Evolutionary conservation across 2,329 filamentous ascomycete genomes (phyloP), one percentile per base, ranked within the genome.

Genomic region (Epichloe gansuensis): DNA sequence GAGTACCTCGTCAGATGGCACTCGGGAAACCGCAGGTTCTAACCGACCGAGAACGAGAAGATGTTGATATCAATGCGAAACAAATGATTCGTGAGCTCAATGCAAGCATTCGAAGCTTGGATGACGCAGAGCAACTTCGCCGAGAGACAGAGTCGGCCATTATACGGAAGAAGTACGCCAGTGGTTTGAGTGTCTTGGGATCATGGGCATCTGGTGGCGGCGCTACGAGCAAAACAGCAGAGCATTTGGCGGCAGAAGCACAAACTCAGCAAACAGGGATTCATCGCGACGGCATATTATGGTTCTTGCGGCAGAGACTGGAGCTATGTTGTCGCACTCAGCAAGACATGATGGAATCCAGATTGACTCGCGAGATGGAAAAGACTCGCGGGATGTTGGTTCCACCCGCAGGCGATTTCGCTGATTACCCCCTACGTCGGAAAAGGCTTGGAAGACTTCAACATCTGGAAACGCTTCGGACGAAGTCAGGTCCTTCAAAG

Each of bases 271-370:
- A 80, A 42, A 69, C 86, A 6, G 82, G 78, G 49, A 77, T 80
- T 48, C 86, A 95, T 59, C 75, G 91, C 50, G 91, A 95, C 62
- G 85, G 85, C 57, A 82, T 98, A 46, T 71, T 97, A 11, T 91
- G 86, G 83, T 91, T 85, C 60, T 66, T 98, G 61, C 77, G 87
- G 57, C 78, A 85, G 63, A 78, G 82, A 61, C 70, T 97, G 57
- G 86, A 93, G 69, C 76, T 81, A 58, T 90, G 85, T 53, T 85
- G 86, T 43, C 77, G 81, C 61, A 82, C 85, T 57, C 91, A 97
- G 72, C 83, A 88, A 61, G 80, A 78, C 49, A 96, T 97, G 89
- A 95, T 97, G 77, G 91, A 95, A 71, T 86, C 88, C 62, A 74
- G 93, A 60, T 74, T 97, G 59, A 82, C 83, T 63, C 76, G 93